Evolutionary conservation across 2,329 filamentous ascomycete genomes (phyloP), one percentile per base, ranked within the genome.

Genomic region (Aureobasidium sp.): DNA sequence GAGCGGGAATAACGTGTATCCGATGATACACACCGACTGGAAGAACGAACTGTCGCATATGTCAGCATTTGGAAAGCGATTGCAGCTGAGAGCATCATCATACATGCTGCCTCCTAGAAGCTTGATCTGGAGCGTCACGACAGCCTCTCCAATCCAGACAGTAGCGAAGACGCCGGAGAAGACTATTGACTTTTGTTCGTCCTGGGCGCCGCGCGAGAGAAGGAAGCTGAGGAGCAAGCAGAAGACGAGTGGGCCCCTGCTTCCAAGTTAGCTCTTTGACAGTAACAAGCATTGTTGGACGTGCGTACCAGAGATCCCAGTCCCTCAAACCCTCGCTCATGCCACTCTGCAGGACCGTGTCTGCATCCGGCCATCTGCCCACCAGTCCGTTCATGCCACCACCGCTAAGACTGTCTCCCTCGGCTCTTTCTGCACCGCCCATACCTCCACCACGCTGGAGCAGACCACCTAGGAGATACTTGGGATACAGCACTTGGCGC

Each of bases 71-170:
- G 20, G n/a, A 25, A 15, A 7, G 12, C n/a, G 5, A 11, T 25
- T 31, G 2, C 17, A 9, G 37, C 7, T 22, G n/a, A 49, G 37
- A 5, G 27, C 1, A 36, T 39, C 34, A 15, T 84, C 91, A 77
- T 80, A 97, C 93, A 99, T 97, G 79, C 94, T 97, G 49, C 94
- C 94, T 63, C 94, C 94, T 63, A 99, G 78, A 68, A 99, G 80
- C 79, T 96, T 96, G 75, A 99, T 97, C 82, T 99, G 94, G 72
- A 96, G 77, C n/a, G 94, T 99, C 63, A 99, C 94, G 3, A 96
- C 88, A 1, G 92, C 92, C 79, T 97, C 92, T 31, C 92, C 94
- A 63, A 99, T 86, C 94, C 94, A 99, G 60, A 99, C 88, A 77
- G 96, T 89, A 52, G 91, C 91, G 77, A 99, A 99, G 49, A 99